A percentile compares a stretch with the other conserved stretches of the same genome.
These are phyloP conservation scores for Dimargaris cristalligena DNA, from an alignment of 192 early-diverging fungal species.

Conservation along the genomic window DNA sequence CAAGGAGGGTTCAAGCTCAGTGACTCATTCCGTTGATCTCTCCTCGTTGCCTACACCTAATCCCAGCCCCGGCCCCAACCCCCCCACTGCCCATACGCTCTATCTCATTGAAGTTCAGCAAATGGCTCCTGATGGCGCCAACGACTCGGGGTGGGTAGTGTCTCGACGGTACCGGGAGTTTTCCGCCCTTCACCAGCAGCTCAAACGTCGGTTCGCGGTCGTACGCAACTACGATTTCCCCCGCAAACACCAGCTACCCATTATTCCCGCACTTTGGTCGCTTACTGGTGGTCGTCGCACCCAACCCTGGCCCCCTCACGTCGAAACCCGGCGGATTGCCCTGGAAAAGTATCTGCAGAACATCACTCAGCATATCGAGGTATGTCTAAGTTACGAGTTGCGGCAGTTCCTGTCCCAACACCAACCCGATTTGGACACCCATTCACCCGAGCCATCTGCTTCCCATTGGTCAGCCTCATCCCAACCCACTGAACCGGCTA, in stretches of 20 bases:
- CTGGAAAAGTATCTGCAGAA: slow-evolving; percentile 59
- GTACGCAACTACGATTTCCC: slow-evolving; percentile 58
- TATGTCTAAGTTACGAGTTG: slow-evolving; percentile 45
- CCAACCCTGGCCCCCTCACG: slow-evolving; percentile 23
- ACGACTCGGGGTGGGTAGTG: slow-evolving; percentile 55
- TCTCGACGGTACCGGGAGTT: slow-evolving; percentile 75
- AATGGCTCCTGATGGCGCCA: slow-evolving; percentile 27
- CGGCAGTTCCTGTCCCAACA: slow-evolving; percentile 56
- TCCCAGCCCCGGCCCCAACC: neutral
- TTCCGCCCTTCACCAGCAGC: slow-evolving; percentile 51
- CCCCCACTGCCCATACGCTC: slow-evolving; percentile 4
- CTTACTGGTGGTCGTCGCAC: neutral
- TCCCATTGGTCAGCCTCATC: no score
- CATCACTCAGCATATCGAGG: slow-evolving; percentile 30
- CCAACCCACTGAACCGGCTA: no score
- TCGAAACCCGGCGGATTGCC: slow-evolving; percentile 46
- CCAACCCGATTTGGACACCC: slow-evolving; percentile 14
- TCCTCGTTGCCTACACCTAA: no score
- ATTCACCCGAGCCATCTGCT: neutral
- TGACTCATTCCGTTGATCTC: neutral
- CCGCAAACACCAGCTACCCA: slow-evolving; percentile 47
- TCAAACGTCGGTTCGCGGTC: slow-evolving; percentile 36
- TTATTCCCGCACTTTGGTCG: slow-evolving; percentile 27
- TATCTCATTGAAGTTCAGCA: slow-evolving; percentile 54
- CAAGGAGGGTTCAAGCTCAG: neutral